Evolutionary conservation across 805 yeast species (phyloP).

Genomic region (Metschnikowia kunwiensis): DNA sequence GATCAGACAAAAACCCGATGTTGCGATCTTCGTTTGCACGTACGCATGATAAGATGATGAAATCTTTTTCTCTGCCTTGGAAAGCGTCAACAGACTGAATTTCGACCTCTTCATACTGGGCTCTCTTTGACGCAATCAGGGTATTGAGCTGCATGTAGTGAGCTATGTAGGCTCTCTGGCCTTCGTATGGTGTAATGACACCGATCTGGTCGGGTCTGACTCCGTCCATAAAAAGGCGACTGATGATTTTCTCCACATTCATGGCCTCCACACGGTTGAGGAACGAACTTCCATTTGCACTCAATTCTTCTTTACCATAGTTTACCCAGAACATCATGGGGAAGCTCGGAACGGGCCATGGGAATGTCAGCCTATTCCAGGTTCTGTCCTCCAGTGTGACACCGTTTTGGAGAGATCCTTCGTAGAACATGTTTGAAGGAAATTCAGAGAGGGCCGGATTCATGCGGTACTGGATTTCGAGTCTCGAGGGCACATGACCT

Average conservation of each 20-base stretch:
- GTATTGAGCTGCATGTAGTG: conserved; percentile 73
- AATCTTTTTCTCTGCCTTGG: conserved; percentile 46
- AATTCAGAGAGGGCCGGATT: conserved; percentile 84
- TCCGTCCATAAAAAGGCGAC: conserved; percentile 72
- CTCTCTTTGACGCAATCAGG: conserved; percentile 43
- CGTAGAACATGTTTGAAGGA: conserved; percentile 88
- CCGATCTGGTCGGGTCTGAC: conserved; percentile 72
- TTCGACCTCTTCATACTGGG: conserved; percentile 68
- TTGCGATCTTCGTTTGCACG: conserved; percentile 40
- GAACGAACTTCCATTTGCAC: conserved; percentile 75
- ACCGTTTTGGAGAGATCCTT: conserved; percentile 89
- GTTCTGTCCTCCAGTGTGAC: conserved; percentile 74
- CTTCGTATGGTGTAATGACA: conserved; percentile 91
- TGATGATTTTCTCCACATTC: conserved; percentile 77
- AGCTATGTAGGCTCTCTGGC: conserved; percentile 79
- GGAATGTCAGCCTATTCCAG: conserved; percentile 55
- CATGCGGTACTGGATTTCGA: conserved; percentile 95
- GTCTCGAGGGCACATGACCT: conserved; percentile 80
- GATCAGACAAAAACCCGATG: conserved; percentile 44
- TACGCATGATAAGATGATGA: conserved; percentile 42
- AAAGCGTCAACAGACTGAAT: conserved; percentile 59
- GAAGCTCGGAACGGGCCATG: conserved; percentile 82
- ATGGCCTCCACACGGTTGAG: conserved; percentile 86
- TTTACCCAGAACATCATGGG: conserved; percentile 98
- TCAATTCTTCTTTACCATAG: conserved; percentile 84